Conservation (phyloP, 192 early-diverging fungal species). For the Lobosporangium transversale region DNA sequence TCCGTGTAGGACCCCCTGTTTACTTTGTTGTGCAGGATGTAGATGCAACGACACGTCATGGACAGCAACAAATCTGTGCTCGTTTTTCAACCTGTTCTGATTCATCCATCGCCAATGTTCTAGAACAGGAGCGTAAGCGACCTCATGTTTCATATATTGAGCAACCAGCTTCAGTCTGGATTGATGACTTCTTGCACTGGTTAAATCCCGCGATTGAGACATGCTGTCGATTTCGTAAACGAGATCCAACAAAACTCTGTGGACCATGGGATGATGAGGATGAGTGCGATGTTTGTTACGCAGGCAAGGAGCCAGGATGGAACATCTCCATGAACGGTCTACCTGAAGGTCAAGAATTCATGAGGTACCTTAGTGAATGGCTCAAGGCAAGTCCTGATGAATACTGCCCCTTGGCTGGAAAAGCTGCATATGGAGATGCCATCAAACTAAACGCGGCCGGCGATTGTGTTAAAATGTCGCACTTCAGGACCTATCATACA, state of each 20-base stretch:
- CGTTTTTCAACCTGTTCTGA: conserved; percentile 64
- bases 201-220: conserved; percentile 64
- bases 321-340: conserved; percentile 65
- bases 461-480: conserved; percentile 59
- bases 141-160: conserved; percentile 68
- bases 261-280: conserved; percentile 62
- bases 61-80: conserved; percentile 66
- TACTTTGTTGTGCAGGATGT: conserved; percentile 68
- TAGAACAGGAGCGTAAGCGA: conserved; percentile 74
- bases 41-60: conserved; percentile 57
- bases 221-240: conserved; percentile 66
- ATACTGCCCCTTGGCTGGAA: conserved; percentile 69
- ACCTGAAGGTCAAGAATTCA: conserved; percentile 65
- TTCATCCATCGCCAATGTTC: conserved; percentile 63
- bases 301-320: conserved; percentile 57
- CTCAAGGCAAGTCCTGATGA: conserved; percentile 60
- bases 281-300: conserved; percentile 58
- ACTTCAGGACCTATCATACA: conserved; percentile 70
- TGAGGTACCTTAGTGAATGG: conserved; percentile 64
- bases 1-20: conserved; percentile 70
- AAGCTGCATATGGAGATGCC: conserved; percentile 72
- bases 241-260: conserved; percentile 53
- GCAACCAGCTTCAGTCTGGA: conserved; percentile 69
- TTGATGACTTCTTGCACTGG: conserved; percentile 75
- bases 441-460: conserved; percentile 53